A percentile compares a stretch with the other conserved stretches of the same genome.
These are phyloP conservation scores for Patellaria atrata DNA, from an alignment of 495 filamentous ascomycete species.

Conservation along the genomic window DNA sequence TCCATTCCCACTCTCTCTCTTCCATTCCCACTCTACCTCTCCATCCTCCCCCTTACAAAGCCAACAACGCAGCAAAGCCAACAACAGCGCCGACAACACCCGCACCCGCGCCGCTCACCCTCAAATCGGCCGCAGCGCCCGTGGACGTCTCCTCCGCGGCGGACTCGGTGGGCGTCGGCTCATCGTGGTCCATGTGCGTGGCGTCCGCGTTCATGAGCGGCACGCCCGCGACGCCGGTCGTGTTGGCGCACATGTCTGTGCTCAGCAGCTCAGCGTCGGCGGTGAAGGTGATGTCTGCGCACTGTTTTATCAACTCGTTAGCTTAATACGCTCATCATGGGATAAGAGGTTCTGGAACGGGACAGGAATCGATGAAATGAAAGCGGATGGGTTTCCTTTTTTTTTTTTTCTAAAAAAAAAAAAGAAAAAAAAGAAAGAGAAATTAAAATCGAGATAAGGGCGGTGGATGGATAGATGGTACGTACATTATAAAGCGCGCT, in stretches of 20 bases:
- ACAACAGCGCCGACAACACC: too few species aligned
- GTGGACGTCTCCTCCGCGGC: neutral
- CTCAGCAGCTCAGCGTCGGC: conserved; percentile 28
- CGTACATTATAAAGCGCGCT: conserved; percentile 46
- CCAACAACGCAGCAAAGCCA: too few species aligned
- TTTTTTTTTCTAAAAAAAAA: too few species aligned
- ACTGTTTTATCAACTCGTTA: conserved; percentile 28
- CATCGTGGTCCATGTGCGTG: too few species aligned
- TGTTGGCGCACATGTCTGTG: conserved; percentile 35
- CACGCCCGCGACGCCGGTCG: conserved; percentile 26
- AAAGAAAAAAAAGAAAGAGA: conserved; percentile 7
- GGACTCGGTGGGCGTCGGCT: neutral
- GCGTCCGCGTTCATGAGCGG: conserved; percentile 9
- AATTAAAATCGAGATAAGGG: neutral
- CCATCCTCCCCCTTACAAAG: too few species aligned
- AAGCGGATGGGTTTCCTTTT: too few species aligned
- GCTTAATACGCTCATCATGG: neutral
- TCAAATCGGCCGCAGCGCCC: neutral
- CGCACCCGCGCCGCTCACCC: neutral
- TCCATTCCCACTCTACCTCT: too few species aligned
- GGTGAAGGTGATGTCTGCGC: conserved; percentile 47
- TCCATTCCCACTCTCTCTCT: too few species aligned
- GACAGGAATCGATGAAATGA: too few species aligned
- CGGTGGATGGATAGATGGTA: conserved; percentile 4
- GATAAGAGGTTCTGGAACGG: too few species aligned